Evolutionary conservation across 768 basidiomycete species (phyloP).

Genomic region (Lactifluus volemus): DNA sequence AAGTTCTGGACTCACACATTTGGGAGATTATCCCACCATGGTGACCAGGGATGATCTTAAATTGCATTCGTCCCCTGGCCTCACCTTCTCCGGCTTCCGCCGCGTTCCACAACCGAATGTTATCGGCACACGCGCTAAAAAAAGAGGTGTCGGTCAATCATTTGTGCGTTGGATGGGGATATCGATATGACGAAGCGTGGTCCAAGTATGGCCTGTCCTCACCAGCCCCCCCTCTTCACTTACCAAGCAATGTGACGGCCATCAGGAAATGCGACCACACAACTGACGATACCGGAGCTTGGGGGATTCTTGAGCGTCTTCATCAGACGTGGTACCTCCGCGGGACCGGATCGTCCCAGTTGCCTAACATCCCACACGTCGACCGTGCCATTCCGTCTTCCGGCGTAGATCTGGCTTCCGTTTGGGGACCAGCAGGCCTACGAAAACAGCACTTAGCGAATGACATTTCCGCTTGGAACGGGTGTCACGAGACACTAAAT

Average conservation of each 20-base stretch:
- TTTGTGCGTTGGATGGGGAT: background rate
- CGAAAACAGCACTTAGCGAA: slow-evolving; percentile 4
- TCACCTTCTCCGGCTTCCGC: slow-evolving; percentile 67
- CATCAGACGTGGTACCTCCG: slow-evolving; percentile 62
- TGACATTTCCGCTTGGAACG: background rate
- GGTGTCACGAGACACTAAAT: slow-evolving; percentile 11
- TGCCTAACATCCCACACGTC: slow-evolving; percentile 94
- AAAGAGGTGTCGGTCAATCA: slow-evolving; percentile 7
- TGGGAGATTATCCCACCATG: slow-evolving; percentile 91
- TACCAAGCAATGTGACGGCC: slow-evolving; percentile 87
- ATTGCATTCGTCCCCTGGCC: slow-evolving; percentile 60
- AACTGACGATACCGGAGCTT: slow-evolving; percentile 87
- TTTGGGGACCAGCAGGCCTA: slow-evolving; percentile 94
- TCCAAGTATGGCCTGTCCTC: background rate
- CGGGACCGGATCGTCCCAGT: slow-evolving; percentile 53
- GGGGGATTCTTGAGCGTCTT: slow-evolving; percentile 79
- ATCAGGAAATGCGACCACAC: slow-evolving; percentile 87
- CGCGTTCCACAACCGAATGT: slow-evolving; percentile 90
- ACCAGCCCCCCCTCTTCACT: slow-evolving; percentile 24
- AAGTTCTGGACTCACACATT: slow-evolving; percentile 59
- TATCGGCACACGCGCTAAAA: slow-evolving; percentile 80
- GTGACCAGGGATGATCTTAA: slow-evolving; percentile 94
- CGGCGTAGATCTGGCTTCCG: slow-evolving; percentile 83
- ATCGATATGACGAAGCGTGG: background rate
- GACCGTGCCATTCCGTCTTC: slow-evolving; percentile 81